phyloP scores from a whole-genome alignment of 2,329 filamentous ascomycete genomes.

The Metarhizium brunneum region DNA sequence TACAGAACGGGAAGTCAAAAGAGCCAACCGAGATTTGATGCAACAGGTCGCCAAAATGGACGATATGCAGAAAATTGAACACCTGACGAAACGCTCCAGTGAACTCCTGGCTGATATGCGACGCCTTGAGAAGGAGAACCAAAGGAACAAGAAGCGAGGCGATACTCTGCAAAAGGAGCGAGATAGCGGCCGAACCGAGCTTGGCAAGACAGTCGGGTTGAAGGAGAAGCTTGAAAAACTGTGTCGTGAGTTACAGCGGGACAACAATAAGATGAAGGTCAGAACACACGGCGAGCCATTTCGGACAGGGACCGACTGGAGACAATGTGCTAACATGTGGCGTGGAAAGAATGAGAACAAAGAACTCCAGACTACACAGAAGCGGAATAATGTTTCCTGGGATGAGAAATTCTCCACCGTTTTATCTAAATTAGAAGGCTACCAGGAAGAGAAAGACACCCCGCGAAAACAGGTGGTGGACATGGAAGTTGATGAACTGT shows the following conservation, averaged over 20 bases:
- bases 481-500: conserved; percentile 85
- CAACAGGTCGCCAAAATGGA: conserved; percentile 87
- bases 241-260: conserved; percentile 85
- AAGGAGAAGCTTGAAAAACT: conserved; percentile 97
- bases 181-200: conserved; percentile 76
- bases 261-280: conserved; percentile 98
- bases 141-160: conserved; percentile 91
- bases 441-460: conserved; percentile 78
- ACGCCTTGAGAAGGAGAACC: conserved; percentile 83
- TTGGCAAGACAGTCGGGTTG: conserved; percentile 81
- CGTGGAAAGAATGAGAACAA: conserved; percentile 73
- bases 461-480: conserved; percentile 73
- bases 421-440: conserved; percentile 76
- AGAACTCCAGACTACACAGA: conserved; percentile 77
- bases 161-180: conserved; percentile 96
- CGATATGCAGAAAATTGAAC: conserved; percentile 83
- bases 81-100: conserved; percentile 81
- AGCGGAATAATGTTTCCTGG: conserved; percentile 70
- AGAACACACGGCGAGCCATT: conserved; percentile 15
- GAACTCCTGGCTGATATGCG: conserved; percentile 94
- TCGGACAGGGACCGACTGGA: neutral
- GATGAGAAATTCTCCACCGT: conserved; percentile 77
- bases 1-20: conserved; percentile 84
- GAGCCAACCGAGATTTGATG: conserved; percentile 83
- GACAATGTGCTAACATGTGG: conserved; percentile 14